Base-by-base conservation (phyloP, 2,329 filamentous ascomycete genomes). In the Emericellopsis cladophorae region DNA sequence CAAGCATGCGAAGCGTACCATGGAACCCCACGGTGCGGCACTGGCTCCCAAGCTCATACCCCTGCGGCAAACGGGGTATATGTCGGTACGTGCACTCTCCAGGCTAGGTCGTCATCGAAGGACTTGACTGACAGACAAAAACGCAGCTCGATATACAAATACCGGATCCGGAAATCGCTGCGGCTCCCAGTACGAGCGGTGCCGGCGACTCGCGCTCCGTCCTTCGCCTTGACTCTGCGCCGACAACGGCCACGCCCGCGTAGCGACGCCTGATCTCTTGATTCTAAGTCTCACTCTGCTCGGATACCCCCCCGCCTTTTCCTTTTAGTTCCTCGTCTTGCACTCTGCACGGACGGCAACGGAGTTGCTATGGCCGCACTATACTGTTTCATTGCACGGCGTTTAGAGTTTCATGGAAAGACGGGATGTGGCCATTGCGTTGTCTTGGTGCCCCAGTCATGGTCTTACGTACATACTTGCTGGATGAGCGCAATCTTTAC, bases 61-160 rank as follows among this genome's bases (percentile, higher is more conserved):
- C 32, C 62, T 95, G 49, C 74, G 88, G 51, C 74, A 80, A 52
- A 94, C 89, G 32, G 90, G 85, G 1, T 95, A 95, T 59, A 81
- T 95, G 79, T 88, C 73, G 49, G 81, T 84, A 62, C 63, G 78
- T 59, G 7, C 3, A 37, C 23, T n/a, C 31, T 23, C 33, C 5
- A 22, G 9, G 10, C 16, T 31, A n/a, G 14, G 18, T 4, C 21
- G 21, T 6, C 5, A 4, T 22, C 1, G 26, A 12, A 9, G 3
- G 2, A 26, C 18, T n/a, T 43, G 26, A 21, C 48, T 52, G 39
- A 50, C 44, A 31, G 14, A 31, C n/a, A 15, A 29, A 29, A 29
- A 29, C 40, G 10, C 36, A 85, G 81, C 71, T 89, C 50, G 84
- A 89, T 51, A 85, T 89, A 38, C 82, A 88, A 61, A 84, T 89